Evolutionary conservation across 352 stramenopile species (phyloP), one percentile per base, ranked within the genome.

Genomic region (Globisporangium radiosum): DNA sequence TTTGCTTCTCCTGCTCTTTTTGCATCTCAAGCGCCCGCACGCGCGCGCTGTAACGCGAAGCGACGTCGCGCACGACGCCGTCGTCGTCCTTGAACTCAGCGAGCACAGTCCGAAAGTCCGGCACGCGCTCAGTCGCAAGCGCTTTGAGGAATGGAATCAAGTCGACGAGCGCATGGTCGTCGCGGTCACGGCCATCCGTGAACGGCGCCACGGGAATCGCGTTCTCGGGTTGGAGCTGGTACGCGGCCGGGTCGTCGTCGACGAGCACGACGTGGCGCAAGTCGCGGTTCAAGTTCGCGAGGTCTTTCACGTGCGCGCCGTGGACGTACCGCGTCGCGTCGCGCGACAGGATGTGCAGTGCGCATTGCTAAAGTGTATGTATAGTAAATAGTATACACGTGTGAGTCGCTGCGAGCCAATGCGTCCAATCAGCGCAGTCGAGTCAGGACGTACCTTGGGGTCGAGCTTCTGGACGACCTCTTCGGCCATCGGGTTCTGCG

Each of bases 141-240:
- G 85, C 84, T 67, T 89, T 87, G 4, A 95, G 64, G 70, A 95
- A 95, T 57, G 85, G 85, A 64, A 95, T 91, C 19, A 95, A 59
- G 33, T 95, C 78, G 56, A 76, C 85, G 6, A 95, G 72, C 48
- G 87, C 81, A 19, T 84, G 80, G 66, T 95, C 84, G 17, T 87
- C 73, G 38, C 85, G 83, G 69, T 93, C 81, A 44, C 80, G 78
- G 61, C 81, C 85, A 56, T 93, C 72, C 15, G 78, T 91, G 67
- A 90, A 95, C 19, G 85, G 81, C 54, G 68, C 75, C 52, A 95
- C 66, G 9, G 81, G 81, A 61, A 95, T 91, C 33, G 83, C 85
- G 65, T 93, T 95, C 52, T 90, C 83, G 0, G 82, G 82, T 65
- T 95, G 84, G 43, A 95, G 62, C 54, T 95, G 85, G 65, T 90